A percentile compares a stretch with the other conserved stretches of the same genome.
Conservation (phyloP, 139 green algal genomes). For the Micromonas pusilla region DNA sequence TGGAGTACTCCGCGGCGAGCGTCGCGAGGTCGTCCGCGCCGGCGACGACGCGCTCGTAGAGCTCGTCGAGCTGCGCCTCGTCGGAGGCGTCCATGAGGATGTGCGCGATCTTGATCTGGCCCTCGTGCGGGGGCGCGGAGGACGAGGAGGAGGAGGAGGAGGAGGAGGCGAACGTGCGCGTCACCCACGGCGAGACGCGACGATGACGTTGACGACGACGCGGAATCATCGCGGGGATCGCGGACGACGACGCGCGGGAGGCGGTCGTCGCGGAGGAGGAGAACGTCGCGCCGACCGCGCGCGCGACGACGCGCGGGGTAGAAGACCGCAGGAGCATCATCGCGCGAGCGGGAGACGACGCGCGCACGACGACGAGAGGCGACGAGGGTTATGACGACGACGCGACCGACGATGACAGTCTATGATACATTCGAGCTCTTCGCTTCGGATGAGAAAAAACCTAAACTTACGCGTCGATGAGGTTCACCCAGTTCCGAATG, state of each 20-base stretch:
- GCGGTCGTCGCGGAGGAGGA: too few species aligned
- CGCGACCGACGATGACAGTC: not conserved
- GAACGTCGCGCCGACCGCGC: too few species aligned
- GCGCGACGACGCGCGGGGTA: too few species aligned
- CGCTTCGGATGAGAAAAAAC: not conserved
- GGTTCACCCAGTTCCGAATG: slow-evolving; percentile 73
- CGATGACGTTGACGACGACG: not conserved
- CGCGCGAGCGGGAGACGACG: not conserved
- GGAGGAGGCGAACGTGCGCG: not conserved
- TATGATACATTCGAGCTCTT: not conserved
- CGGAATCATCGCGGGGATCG: too few species aligned
- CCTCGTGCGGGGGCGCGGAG: not conserved
- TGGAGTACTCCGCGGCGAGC: not conserved
- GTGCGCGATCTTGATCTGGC: not conserved
- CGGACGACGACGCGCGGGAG: too few species aligned
- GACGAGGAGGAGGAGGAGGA: not conserved
- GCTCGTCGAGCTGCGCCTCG: not conserved
- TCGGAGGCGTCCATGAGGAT: not conserved
- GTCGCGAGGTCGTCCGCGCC: not conserved
- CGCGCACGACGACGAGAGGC: not conserved
- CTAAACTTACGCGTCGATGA: slow-evolving; percentile 17
- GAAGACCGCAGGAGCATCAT: too few species aligned
- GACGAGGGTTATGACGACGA: not conserved
- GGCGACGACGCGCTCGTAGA: not conserved
- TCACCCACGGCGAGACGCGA: not conserved